Conservation (phyloP, 1,284 basidiomycete genomes). For the Ganoderma multipileum region DNA sequence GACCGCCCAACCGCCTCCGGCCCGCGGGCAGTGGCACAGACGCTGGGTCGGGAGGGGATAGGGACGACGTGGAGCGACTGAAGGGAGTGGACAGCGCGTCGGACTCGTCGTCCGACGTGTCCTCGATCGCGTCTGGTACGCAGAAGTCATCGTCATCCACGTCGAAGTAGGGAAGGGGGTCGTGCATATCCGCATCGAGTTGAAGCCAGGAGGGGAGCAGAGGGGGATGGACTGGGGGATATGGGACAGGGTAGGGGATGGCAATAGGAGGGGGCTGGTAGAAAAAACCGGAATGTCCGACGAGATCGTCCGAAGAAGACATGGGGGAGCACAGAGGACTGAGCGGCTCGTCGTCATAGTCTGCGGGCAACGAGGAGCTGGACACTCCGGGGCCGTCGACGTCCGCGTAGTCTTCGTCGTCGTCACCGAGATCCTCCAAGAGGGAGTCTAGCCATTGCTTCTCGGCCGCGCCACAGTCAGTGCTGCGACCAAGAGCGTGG, state of each 20-base stretch:
- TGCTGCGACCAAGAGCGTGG: constrained; percentile 53
- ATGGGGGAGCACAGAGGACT: constrained; percentile 71
- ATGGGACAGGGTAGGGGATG: constrained; percentile 68
- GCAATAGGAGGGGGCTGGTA: constrained; percentile 53
- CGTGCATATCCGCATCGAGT: constrained; percentile 41
- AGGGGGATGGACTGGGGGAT: constrained; percentile 66
- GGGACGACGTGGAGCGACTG: constrained; percentile 47
- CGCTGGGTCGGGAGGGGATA: constrained; percentile 48
- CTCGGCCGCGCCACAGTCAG: constrained; percentile 59
- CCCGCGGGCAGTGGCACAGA: constrained; percentile 57
- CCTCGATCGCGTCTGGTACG: constrained; percentile 81
- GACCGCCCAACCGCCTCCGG: constrained; percentile 53
- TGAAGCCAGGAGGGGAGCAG: constrained; percentile 56
- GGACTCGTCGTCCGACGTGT: constrained; percentile 83
- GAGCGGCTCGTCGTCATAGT: constrained; percentile 54
- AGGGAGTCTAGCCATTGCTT: constrained; percentile 82
- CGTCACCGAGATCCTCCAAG: constrained; percentile 72
- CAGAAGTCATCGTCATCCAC: constrained; percentile 70
- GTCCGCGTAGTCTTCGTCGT: constrained; percentile 58
- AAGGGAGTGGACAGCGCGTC: constrained; percentile 68
- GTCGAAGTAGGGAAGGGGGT: constrained; percentile 66
- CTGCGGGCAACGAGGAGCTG: constrained; percentile 56
- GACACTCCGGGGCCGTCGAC: constrained; percentile 45
- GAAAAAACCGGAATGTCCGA: constrained; percentile 50
- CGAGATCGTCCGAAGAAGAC: constrained; percentile 76